Percentiles rank a stretch among this genome's conserved stretches.
These are phyloP conservation scores for Athelia sp. DNA, from an alignment of 1,284 basidiomycete genomes.

Conservation along the genomic window DNA sequence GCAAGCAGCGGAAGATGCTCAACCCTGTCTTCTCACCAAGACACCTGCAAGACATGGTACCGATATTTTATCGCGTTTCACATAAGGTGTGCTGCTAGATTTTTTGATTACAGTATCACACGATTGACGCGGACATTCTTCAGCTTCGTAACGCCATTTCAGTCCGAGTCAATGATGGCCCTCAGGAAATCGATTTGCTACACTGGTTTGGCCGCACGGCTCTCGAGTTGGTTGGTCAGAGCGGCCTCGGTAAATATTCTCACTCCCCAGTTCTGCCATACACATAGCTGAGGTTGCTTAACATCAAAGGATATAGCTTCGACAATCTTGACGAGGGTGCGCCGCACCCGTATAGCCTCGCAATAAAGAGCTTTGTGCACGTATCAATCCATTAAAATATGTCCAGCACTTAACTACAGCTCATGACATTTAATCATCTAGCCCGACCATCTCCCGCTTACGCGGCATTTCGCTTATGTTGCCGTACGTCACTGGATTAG, in stretches of 20 bases:
- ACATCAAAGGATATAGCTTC: neutral
- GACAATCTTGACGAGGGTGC: slow-evolving; percentile 1
- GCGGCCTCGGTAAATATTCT: slow-evolving; percentile 23
- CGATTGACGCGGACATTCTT: neutral
- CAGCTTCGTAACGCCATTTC: neutral
- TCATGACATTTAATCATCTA: no score
- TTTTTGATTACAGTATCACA: no score
- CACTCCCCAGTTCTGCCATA: neutral
- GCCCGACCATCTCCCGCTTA: neutral
- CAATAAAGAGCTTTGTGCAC: slow-evolving; percentile 5
- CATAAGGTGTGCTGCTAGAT: no score
- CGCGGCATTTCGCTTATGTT: neutral
- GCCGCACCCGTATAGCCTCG: slow-evolving; percentile 2
- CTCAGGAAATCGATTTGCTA: slow-evolving; percentile 26
- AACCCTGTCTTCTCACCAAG: no score
- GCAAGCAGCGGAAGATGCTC: no score
- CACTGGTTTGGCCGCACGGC: slow-evolving; percentile 28
- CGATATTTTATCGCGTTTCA: no score
- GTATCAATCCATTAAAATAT: no score
- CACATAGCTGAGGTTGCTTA: neutral
- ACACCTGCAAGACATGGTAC: no score
- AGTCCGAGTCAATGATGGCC: neutral
- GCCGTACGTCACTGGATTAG: neutral
- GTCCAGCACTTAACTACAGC: neutral
- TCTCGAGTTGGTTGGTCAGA: slow-evolving; percentile 34